Percentiles rank a stretch among this genome's conserved stretches.
Evolutionary conservation across 768 basidiomycete genomes (phyloP).

Genomic region (Wakefieldia striispora): DNA sequence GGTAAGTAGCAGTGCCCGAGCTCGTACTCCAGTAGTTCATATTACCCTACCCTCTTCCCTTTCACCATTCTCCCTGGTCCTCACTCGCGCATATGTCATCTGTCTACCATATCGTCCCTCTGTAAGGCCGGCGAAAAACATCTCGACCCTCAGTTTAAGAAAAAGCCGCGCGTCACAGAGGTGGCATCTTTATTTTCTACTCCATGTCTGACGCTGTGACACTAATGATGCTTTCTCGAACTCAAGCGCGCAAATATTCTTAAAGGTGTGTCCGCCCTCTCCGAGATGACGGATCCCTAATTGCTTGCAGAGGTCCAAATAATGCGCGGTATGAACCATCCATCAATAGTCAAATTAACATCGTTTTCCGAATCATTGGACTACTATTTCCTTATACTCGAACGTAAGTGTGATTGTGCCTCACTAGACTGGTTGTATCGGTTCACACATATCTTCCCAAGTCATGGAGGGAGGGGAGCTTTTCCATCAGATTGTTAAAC

Average conservation of each 20-base stretch:
- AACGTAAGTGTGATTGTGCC: constrained; percentile 60
- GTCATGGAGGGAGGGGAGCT: constrained; percentile 98
- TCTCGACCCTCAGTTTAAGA: constrained; percentile 91
- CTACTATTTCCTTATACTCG: constrained; percentile 92
- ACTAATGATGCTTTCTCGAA: constrained; percentile 19
- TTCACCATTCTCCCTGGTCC: constrained; percentile 21
- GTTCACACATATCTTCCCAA: constrained; percentile 30
- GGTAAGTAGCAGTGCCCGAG: constrained; percentile 52
- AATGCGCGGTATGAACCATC: constrained; percentile 93
- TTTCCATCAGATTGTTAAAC: constrained; percentile 98
- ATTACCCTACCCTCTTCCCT: constrained; percentile 16
- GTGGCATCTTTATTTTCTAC: constrained; percentile 44
- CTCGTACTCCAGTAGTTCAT: constrained; percentile 25
- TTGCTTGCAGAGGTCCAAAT: constrained; percentile 86
- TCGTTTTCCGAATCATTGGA: constrained; percentile 92
- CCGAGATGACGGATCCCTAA: neutral
- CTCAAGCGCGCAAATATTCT: constrained; percentile 92
- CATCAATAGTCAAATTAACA: constrained; percentile 87
- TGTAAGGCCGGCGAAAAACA: constrained; percentile 87
- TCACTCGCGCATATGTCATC: constrained; percentile 11
- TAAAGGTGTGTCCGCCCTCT: constrained; percentile 55
- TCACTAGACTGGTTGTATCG: neutral
- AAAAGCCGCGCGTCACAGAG: constrained; percentile 98
- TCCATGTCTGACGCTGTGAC: constrained; percentile 12
- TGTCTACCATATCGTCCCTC: constrained; percentile 26